Evolutionary conservation across 805 yeast genomes (phyloP).

Genomic region (Candida saitoana): DNA sequence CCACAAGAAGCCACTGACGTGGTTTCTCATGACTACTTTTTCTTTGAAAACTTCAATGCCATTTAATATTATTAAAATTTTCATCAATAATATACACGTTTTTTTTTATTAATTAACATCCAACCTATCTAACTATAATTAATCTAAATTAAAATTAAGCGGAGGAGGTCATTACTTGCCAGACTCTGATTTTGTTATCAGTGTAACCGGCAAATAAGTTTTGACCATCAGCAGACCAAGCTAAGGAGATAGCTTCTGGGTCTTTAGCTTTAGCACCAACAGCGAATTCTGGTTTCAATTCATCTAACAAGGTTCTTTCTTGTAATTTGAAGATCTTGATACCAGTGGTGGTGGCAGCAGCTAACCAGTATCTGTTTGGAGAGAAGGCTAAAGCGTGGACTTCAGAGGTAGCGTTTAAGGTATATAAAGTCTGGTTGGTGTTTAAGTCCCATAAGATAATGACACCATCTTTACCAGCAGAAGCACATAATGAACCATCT

Average conservation of each 20-base stretch:
- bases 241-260: slow-evolving; percentile 96
- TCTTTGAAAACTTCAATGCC: not conserved
- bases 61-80: slow-evolving; percentile 1
- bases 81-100: slow-evolving; percentile 6
- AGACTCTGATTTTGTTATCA: slow-evolving; percentile 98
- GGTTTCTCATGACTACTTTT: too few species aligned
- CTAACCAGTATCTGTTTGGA: slow-evolving; percentile 99
- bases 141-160: slow-evolving; percentile 26
- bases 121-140: slow-evolving; percentile 3
- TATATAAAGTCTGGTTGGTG: slow-evolving; percentile 81
- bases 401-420: slow-evolving; percentile 93
- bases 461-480: slow-evolving; percentile 99
- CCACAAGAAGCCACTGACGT: too few species aligned
- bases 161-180: slow-evolving; percentile 97
- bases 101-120: slow-evolving; percentile 6
- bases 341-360: slow-evolving; percentile 98
- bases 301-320: slow-evolving; percentile 90
- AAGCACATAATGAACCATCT: slow-evolving; percentile 98
- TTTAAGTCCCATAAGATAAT: slow-evolving; percentile 97
- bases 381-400: slow-evolving; percentile 98
- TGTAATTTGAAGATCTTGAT: slow-evolving; percentile 98
- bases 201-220: slow-evolving; percentile 99
- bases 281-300: slow-evolving; percentile 96
- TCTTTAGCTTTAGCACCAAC: slow-evolving; percentile 85
- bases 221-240: slow-evolving; percentile 99